phyloP scores from a whole-genome alignment of 306 rosid species.

The Gillenia trifoliata region DNA sequence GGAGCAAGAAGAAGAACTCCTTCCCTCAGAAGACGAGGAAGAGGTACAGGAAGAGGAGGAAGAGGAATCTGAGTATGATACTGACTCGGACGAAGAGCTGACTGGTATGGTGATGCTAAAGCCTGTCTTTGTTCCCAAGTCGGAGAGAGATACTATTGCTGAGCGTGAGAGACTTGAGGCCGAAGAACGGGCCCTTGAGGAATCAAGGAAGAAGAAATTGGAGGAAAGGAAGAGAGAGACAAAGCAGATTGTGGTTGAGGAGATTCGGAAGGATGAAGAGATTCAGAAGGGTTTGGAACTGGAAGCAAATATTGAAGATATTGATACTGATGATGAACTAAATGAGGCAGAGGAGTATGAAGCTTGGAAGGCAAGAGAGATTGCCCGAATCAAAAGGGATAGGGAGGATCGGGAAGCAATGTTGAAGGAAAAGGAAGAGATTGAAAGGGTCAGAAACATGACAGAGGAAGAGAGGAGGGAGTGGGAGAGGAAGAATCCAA shows the following conservation, averaged over 20 bases:
- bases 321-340: constrained; percentile 91
- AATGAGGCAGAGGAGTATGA: constrained; percentile 97
- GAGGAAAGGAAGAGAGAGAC: constrained; percentile 85
- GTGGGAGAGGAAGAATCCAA: constrained; percentile 97
- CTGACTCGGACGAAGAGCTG: constrained; percentile 87
- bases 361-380: constrained; percentile 94
- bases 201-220: constrained; percentile 61
- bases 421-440: constrained; percentile 85
- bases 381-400: constrained; percentile 89
- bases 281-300: constrained; percentile 79
- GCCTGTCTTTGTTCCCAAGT: constrained; percentile 92
- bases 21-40: constrained; percentile 54
- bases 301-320: constrained; percentile 87
- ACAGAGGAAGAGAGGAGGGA: constrained; percentile 98
- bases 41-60: constrained; percentile 74
- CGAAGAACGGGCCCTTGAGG: constrained; percentile 78
- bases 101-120: constrained; percentile 85
- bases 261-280: constrained; percentile 81
- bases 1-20: constrained; percentile 77
- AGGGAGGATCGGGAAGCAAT: constrained; percentile 80
- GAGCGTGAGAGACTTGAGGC: constrained; percentile 94
- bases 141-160: constrained; percentile 86
- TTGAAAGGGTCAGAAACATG: constrained; percentile 89
- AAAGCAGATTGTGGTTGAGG: constrained; percentile 88
- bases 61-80: constrained; percentile 88